phyloP scores from a whole-genome alignment of 2,329 filamentous ascomycete species.

The Pyrenochaeta sp. region DNA sequence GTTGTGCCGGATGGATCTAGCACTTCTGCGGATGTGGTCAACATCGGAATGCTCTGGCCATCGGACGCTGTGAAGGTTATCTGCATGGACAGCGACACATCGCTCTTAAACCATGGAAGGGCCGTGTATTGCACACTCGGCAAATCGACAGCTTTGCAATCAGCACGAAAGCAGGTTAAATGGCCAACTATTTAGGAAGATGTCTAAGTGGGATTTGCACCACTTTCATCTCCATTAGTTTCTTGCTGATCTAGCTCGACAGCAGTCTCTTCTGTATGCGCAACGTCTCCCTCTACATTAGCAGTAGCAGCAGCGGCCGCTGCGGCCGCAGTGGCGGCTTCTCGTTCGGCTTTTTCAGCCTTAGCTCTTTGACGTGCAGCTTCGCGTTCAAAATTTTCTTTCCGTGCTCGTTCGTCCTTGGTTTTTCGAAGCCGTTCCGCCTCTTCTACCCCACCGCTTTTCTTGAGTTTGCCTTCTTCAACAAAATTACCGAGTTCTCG shows the following conservation, averaged over 20 bases:
- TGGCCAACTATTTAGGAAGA: conserved; percentile 21
- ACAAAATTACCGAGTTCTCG: conserved; percentile 88
- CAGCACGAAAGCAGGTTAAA: conserved; percentile 29
- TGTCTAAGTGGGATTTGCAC: conserved; percentile 43
- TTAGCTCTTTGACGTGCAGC: conserved; percentile 55
- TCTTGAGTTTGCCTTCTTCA: conserved; percentile 89
- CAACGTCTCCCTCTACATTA: conserved; percentile 33
- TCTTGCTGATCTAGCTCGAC: conserved; percentile 32
- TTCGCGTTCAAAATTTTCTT: conserved; percentile 71
- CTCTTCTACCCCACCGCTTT: conserved; percentile 94
- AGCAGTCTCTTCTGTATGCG: conserved; percentile 31
- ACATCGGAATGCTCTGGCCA: conserved; percentile 8
- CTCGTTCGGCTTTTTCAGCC: conserved; percentile 55
- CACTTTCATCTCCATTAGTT: conserved; percentile 47
- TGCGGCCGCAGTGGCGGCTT: conserved; percentile 43
- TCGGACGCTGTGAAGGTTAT: conserved; percentile 12
- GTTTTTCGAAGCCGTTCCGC: conserved; percentile 83
- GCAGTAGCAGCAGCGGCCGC: conserved; percentile 34
- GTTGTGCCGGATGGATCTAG: conserved; percentile 2
- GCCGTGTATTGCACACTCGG: conserved; percentile 29
- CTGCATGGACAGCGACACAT: conserved; percentile 25
- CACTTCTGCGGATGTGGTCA: not conserved
- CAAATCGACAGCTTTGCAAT: conserved; percentile 29
- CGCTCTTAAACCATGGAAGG: conserved; percentile 41
- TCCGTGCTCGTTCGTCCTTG: conserved; percentile 86